These are phyloP conservation scores for Brasenia schreberi DNA, from an alignment of 164 flowering plant species.

Conservation along the genomic window DNA sequence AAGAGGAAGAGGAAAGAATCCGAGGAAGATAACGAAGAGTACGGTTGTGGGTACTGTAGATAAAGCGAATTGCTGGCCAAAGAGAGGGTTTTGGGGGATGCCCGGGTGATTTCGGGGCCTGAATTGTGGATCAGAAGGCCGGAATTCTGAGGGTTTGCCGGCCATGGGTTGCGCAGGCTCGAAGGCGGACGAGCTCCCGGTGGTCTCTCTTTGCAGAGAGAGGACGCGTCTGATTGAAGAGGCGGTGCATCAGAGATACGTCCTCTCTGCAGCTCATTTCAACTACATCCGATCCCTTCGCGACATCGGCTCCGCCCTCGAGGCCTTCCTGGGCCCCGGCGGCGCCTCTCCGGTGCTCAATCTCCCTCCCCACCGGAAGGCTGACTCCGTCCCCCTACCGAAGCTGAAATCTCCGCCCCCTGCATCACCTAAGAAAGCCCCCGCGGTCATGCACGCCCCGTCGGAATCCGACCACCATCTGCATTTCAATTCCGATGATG, in stretches of 20 bases:
- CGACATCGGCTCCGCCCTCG: slow-evolving; percentile 20
- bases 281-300: slow-evolving; percentile 25
- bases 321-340: slow-evolving; percentile 16
- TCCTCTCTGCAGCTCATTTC: slow-evolving; percentile 27
- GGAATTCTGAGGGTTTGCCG: background rate
- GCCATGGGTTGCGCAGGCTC: slow-evolving; percentile 45
- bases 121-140: background rate
- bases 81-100: background rate
- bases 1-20: background rate
- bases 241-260: slow-evolving; percentile 27
- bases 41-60: background rate
- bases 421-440: background rate
- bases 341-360: slow-evolving; percentile 10
- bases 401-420: background rate
- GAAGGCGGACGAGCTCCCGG: slow-evolving; percentile 32
- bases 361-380: slow-evolving; percentile 9
- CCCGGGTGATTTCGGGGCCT: background rate
- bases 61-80: background rate
- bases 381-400: slow-evolving; percentile 6
- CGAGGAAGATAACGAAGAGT: too few relatives aligned
- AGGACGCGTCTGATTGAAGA: slow-evolving; percentile 28
- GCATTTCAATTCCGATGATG: slow-evolving; percentile 21
- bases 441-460: slow-evolving; percentile 8
- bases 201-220: slow-evolving; percentile 45
- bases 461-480: slow-evolving; percentile 18